A percentile compares a stretch with the other conserved stretches of the same genome.
Conservation (phyloP, 1,139 yeast genomes). For the Candida labiduridarum region DNA sequence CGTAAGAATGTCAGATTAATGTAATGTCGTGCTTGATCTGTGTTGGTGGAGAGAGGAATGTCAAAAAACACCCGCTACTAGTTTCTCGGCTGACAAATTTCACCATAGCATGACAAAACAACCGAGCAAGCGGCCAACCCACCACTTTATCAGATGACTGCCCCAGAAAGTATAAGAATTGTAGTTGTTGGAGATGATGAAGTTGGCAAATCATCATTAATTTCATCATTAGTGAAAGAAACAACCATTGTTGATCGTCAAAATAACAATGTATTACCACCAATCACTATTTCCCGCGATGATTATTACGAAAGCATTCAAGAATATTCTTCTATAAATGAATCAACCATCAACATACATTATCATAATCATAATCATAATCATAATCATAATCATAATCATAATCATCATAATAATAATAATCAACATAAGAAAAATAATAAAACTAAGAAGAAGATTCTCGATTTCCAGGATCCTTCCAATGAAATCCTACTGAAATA, state of each 20-base stretch:
- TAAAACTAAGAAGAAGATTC: neutral
- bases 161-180: conserved; percentile 62
- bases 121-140: neutral
- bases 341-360: conserved; percentile 4
- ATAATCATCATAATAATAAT: conserved; percentile 12
- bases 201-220: conserved; percentile 79
- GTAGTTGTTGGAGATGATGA: conserved; percentile 97
- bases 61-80: no score
- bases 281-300: conserved; percentile 63
- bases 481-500: conserved; percentile 37
- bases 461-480: conserved; percentile 13
- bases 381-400: conserved; percentile 1
- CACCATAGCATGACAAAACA: neutral
- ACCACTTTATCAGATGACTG: conserved; percentile 22
- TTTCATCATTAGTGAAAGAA: conserved; percentile 80
- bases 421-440: neutral
- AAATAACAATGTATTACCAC: conserved; percentile 71
- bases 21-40: no score
- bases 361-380: neutral
- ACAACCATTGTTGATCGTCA: conserved; percentile 55
- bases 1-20: no score
- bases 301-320: conserved; percentile 38
- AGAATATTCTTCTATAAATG: conserved; percentile 18
- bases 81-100: no score
- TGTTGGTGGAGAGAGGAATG: no score